These are phyloP conservation scores for Sungouiella thailandica DNA, from an alignment of 805 yeast species.

Conservation along the genomic window DNA sequence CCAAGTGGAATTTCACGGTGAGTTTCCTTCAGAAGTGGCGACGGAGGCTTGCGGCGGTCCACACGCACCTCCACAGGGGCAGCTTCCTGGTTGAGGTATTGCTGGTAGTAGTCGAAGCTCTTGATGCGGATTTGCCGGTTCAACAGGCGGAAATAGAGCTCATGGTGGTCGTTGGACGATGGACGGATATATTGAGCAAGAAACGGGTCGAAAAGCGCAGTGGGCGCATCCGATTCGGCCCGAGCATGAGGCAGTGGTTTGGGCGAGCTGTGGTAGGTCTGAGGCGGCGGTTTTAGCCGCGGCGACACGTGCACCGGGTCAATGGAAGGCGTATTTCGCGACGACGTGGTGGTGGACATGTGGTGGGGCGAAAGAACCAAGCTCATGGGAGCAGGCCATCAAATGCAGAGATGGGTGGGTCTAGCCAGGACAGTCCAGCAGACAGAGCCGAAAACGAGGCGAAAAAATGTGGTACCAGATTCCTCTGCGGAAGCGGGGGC, in stretches of 20 bases:
- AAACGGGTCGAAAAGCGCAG: slow-evolving; percentile 12
- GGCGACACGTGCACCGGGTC: slow-evolving; percentile 3
- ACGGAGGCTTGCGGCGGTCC: not conserved
- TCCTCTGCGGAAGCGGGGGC: too few species aligned
- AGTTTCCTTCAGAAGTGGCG: slow-evolving; percentile 5
- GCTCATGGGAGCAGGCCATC: slow-evolving; percentile 5
- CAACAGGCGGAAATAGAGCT: slow-evolving; percentile 9
- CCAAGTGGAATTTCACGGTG: too few species aligned
- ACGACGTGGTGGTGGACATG: slow-evolving; percentile 9
- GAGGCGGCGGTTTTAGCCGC: slow-evolving; percentile 4
- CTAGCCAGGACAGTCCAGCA: too few species aligned
- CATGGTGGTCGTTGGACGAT: slow-evolving; percentile 7
- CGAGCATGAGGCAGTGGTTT: not conserved
- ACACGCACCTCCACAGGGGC: too few species aligned
- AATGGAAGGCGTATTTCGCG: slow-evolving; percentile 2
- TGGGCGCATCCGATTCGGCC: not conserved
- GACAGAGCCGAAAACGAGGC: too few species aligned
- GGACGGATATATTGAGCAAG: slow-evolving; percentile 15
- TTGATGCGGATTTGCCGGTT: slow-evolving; percentile 8
- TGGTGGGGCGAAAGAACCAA: slow-evolving; percentile 9
- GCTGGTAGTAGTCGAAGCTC: slow-evolving; percentile 12
- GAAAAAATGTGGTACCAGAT: too few species aligned
- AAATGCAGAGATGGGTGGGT: too few species aligned
- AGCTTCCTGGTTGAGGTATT: slow-evolving; percentile 6
- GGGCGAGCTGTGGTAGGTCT: slow-evolving; percentile 1